These are phyloP conservation scores for Conticribra weissflogii DNA, from an alignment of 108 stramenopile species.

Conservation along the genomic window DNA sequence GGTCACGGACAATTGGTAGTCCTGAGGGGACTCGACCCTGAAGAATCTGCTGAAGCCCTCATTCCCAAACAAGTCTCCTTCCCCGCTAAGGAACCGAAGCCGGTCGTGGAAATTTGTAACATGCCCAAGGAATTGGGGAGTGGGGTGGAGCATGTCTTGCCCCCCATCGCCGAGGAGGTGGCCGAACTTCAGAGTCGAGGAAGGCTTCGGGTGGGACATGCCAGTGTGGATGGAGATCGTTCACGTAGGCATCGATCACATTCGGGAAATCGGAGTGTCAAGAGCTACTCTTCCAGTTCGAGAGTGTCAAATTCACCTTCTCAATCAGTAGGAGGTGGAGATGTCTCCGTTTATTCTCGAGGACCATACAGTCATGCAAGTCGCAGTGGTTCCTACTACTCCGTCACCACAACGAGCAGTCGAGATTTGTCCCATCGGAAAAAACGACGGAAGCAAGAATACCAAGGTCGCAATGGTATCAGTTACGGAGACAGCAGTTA, in stretches of 20 bases:
- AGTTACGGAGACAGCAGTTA: too few relatives aligned
- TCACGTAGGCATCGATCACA: neutral
- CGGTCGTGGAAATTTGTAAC: neutral
- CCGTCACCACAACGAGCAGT: too few relatives aligned
- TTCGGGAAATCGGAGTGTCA: neutral
- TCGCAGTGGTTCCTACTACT: too few relatives aligned
- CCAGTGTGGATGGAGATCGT: too few relatives aligned
- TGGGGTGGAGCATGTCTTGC: neutral
- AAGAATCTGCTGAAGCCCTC: neutral
- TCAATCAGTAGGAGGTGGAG: neutral
- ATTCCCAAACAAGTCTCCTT: constrained; percentile 1
- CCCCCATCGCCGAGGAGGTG: neutral
- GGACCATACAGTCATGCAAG: neutral
- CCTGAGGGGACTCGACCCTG: neutral
- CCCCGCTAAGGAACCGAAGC: neutral
- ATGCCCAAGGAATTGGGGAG: neutral
- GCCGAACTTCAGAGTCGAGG: too few relatives aligned
- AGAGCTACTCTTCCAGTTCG: neutral
- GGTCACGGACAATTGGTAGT: neutral
- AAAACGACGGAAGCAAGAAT: neutral
- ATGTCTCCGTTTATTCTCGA: neutral
- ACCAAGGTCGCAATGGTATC: neutral
- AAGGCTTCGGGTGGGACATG: too few relatives aligned
- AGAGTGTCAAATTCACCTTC: too few relatives aligned
- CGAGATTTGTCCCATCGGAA: neutral